Evolutionary conservation across 1,284 basidiomycete genomes (phyloP).

Genomic region (Cutaneotrichosporon spelunceum): DNA sequence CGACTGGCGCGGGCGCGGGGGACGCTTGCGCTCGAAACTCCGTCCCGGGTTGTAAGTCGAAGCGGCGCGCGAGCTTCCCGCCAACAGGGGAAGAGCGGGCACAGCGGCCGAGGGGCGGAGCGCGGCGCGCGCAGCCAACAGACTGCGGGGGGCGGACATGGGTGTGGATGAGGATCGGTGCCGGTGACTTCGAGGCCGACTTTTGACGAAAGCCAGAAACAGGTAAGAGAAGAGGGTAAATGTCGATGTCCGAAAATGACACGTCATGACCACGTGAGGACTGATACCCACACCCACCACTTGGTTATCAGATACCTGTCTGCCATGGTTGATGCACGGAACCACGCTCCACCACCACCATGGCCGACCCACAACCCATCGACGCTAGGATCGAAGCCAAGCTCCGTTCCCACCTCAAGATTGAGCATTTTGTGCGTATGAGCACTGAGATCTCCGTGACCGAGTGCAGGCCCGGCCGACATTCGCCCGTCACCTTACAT

Average conservation of each 20-base stretch:
- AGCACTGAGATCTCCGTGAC: no score
- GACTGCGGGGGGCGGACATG: constrained; percentile 6
- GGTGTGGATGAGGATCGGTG: background rate
- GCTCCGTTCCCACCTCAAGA: constrained; percentile 18
- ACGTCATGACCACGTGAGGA: background rate
- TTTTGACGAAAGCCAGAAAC: constrained; percentile 13
- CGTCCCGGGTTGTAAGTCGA: constrained; percentile 14
- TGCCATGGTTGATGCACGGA: background rate
- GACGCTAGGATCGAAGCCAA: constrained; percentile 23
- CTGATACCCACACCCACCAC: background rate
- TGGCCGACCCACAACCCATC: constrained; percentile 13
- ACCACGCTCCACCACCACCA: background rate
- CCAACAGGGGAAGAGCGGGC: background rate
- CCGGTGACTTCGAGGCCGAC: constrained; percentile 8
- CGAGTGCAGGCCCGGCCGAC: no score
- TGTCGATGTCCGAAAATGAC: constrained; percentile 4
- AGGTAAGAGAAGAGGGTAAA: constrained; percentile 3
- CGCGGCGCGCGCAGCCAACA: constrained; percentile 8
- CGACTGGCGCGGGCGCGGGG: constrained; percentile 57
- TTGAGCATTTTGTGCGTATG: constrained; percentile 23
- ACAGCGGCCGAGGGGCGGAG: constrained; percentile 6
- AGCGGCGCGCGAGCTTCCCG: constrained; percentile 12
- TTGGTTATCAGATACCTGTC: constrained; percentile 6
- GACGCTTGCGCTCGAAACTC: constrained; percentile 13
- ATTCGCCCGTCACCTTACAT: background rate